These are phyloP conservation scores for Alternaria conjuncta DNA, from an alignment of 2,329 filamentous ascomycete species.

Conservation along the genomic window DNA sequence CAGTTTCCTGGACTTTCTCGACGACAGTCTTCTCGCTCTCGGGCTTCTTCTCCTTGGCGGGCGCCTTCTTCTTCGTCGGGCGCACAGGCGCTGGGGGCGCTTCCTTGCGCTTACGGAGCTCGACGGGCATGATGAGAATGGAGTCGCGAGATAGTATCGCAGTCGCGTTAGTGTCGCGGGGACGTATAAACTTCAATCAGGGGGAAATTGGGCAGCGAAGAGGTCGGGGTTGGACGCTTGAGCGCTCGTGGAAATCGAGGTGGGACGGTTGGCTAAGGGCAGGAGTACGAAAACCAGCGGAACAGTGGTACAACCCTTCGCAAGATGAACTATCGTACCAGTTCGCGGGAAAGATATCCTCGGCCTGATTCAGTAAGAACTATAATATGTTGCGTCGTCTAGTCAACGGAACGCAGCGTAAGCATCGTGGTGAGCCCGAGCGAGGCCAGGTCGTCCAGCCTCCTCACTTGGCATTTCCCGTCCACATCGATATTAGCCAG, in stretches of 20 bases:
- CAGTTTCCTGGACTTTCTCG: conserved; percentile 42
- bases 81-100: conserved; percentile 57
- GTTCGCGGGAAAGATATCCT: conserved; percentile 4
- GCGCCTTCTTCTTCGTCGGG: conserved; percentile 57
- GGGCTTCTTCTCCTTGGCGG: conserved; percentile 46
- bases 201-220: conserved; percentile 5
- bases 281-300: conserved; percentile 13
- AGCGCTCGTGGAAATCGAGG: conserved; percentile 6
- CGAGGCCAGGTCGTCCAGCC: conserved; percentile 28
- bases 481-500: conserved; percentile 45
- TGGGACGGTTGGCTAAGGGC: conserved; percentile 20
- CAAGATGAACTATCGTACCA: conserved; percentile 12
- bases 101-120: conserved; percentile 69
- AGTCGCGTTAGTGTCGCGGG: conserved; percentile 33
- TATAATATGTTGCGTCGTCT: conserved; percentile 2
- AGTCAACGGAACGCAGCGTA: not conserved
- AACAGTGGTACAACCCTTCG: conserved; percentile 18
- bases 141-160: conserved; percentile 30
- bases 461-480: conserved; percentile 36
- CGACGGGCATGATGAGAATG: conserved; percentile 54
- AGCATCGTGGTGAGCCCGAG: not conserved
- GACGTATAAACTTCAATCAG: conserved; percentile 1
- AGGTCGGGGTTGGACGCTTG: conserved; percentile 5
- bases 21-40: conserved; percentile 40
- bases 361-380: conserved; percentile 4